Base-by-base conservation (phyloP, 2,329 filamentous ascomycete species). In the Epichloe typhina region DNA sequence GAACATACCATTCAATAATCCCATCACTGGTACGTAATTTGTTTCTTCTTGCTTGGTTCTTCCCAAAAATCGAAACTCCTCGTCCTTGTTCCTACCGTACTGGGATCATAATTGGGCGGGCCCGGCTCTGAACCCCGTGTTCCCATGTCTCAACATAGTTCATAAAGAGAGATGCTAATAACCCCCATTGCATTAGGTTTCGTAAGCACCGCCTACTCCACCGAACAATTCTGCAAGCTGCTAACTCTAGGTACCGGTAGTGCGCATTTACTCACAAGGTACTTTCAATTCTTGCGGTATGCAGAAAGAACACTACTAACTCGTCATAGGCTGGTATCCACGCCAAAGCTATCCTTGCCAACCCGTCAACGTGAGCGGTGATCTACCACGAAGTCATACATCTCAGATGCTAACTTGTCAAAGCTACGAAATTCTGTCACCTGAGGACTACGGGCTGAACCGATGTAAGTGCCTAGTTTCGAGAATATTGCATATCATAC, bases 361-460 rank as follows among this genome's bases (percentile, higher is more conserved):
- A 47, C 4, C 46, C 46, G 5, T 47, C 46, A 36, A 48, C 46
- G 46, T 48, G 23, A 48, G 46, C 8, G 8, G 46, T 33, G 13
- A 23, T 35, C 4, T 17, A 48, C 26, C n/a, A n/a, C n/a, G n/a
- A 41, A 35, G 11, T 2, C 15, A 8, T 4, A 26, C 7, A 6
- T 23, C 8, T 7, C 12, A 21, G 12, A 41, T 8, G 31, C 46
- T 48, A 41, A 48, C 46, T 36, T 8, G 43, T 54, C 59, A 3
- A 50, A 93, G 88, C 42, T 94, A 94, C 70, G 87, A 93, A 70
- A 94, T 94, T 63, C 84, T 95, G 68, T 85, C 91, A 68, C 90
- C 90, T 2, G 79, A 79, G 52, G 86, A 94, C 21, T 56, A 53
- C 47, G 57, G 56, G 13, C 38, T 56, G 41, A 45, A 31, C 40